phyloP scores from a whole-genome alignment of 805 yeast genomes.

The Myxozyma sirexii region DNA sequence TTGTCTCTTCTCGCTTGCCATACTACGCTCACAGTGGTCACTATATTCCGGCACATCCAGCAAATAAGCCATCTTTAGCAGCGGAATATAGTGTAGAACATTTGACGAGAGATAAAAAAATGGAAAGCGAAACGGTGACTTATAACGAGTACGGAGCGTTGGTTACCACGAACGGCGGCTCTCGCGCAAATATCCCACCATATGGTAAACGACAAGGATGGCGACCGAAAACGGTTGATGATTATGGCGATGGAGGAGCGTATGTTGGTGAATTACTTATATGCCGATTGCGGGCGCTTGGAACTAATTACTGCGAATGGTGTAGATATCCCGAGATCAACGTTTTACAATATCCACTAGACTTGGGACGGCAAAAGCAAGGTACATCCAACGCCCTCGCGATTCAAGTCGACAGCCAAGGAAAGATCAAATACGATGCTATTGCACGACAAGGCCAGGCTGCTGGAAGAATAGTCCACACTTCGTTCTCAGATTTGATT shows the following conservation, averaged over 20 bases:
- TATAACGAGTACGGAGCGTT: slow-evolving; percentile 26
- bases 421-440: slow-evolving; percentile 41
- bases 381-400: slow-evolving; percentile 38
- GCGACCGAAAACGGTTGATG: slow-evolving; percentile 37
- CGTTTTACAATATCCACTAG: slow-evolving; percentile 42
- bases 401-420: slow-evolving; percentile 39
- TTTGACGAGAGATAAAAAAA: background rate
- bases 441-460: slow-evolving; percentile 43
- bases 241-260: slow-evolving; percentile 44
- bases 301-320: background rate
- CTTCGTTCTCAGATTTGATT: slow-evolving; percentile 58
- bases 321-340: slow-evolving; percentile 41
- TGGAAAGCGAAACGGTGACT: background rate
- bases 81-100: background rate
- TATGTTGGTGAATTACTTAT: slow-evolving; percentile 22
- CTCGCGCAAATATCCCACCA: slow-evolving; percentile 27
- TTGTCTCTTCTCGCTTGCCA: background rate
- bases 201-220: slow-evolving; percentile 40
- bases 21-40: background rate
- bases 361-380: slow-evolving; percentile 38
- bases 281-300: background rate
- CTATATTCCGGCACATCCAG: background rate
- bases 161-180: background rate
- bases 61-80: background rate
- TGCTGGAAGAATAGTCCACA: slow-evolving; percentile 44